Base-by-base conservation (phyloP, 108 stramenopile species). In the Aurantiochytrium sp. region DNA sequence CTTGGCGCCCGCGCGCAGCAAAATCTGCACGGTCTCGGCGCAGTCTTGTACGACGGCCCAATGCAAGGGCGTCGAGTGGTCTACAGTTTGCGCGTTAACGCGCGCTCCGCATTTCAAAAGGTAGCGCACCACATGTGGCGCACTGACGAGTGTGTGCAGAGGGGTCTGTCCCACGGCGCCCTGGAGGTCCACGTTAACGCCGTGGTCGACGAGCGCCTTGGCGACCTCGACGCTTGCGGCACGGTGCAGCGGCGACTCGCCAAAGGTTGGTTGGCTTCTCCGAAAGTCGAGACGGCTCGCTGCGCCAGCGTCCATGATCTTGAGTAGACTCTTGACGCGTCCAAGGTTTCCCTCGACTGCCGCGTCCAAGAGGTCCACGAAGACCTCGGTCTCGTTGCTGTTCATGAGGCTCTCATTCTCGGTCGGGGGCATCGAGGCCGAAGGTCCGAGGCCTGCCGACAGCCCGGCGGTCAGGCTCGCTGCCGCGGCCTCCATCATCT, bases 171-270 rank as follows among this genome's bases (percentile, higher is more conserved):
- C 73, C 44, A 51, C 73, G 44, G 73, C 44, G 8, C 73, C 73
- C 25, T 51, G 73, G 35, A 76, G 23, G 49, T 76, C 73, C 44
- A 51, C 45, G 44, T 5, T 5, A 8, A 76, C 73, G 5, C 73
- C 73, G 49, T 49, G 73, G 45, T 76, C 16, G 14, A 76, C 23
- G 47, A 76, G 73, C 49, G 73, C 73, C 47, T 51, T 44, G 21
- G 73, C 73, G 23, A 51, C 49, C 73, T 51, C 73, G 21, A 51
- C 73, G 16, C 16, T 76, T 10, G 10, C 44, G 5, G 73, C 73
- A 14, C 73, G 21, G 73, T 76, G 73, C 16, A 76, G 73, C 44
- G 73, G 73, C 5, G 73, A 76, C 73, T 76, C 73, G 73, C 73
- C 73, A 76, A 76, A 76, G 47, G 73, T 76, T 14, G 73, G 73